Conservation (phyloP, 148 eudicot genomes). For the Chenopodium suecicum region DNA sequence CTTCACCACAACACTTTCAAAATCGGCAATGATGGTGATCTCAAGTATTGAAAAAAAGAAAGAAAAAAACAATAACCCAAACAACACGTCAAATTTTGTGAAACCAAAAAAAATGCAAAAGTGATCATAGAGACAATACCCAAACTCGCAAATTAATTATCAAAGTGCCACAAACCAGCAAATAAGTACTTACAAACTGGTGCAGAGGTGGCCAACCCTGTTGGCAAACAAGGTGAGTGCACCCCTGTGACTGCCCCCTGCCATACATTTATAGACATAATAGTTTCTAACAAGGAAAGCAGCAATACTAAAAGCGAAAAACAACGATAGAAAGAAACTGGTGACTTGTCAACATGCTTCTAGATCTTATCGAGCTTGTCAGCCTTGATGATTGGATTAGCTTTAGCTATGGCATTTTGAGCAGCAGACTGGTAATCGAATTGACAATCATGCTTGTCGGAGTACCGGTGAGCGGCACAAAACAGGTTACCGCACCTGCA, state of each 20-base stretch:
- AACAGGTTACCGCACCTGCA: constrained; percentile 45
- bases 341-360: constrained; percentile 4
- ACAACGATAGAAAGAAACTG: constrained; percentile 10
- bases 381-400: constrained; percentile 50
- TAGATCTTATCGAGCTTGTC: constrained; percentile 52
- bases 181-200: constrained; percentile 23
- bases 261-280: constrained; percentile 26
- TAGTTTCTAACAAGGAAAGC: constrained; percentile 24
- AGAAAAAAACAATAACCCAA: background rate
- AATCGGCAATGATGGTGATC: background rate
- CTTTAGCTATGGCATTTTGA: constrained; percentile 31
- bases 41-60: background rate
- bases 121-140: background rate
- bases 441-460: constrained; percentile 45
- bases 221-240: constrained; percentile 14
- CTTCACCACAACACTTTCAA: background rate
- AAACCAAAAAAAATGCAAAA: background rate
- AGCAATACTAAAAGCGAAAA: constrained; percentile 16
- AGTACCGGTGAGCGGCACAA: constrained; percentile 42
- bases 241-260: constrained; percentile 21
- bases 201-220: constrained; percentile 14
- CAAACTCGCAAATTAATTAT: background rate
- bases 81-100: background rate
- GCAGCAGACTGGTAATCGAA: constrained; percentile 35
- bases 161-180: constrained; percentile 12